Conservation (phyloP, 306 rosid species). For the Cajanus cajan region DNA sequence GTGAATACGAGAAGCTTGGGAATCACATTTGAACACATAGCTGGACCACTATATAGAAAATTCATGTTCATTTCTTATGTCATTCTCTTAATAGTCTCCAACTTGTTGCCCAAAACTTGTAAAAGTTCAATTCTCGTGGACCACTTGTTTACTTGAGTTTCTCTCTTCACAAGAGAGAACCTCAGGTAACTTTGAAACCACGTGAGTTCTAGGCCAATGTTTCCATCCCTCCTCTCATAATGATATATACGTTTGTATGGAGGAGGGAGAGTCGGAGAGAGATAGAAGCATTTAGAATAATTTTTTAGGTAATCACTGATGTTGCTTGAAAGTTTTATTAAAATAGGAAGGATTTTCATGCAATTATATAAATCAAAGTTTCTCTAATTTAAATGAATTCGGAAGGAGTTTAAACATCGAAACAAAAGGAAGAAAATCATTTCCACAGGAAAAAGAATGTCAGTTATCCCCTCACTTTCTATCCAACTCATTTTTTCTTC, state of each 20-base stretch:
- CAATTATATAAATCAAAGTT: neutral
- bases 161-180: conserved; percentile 4
- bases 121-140: neutral
- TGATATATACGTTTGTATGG: neutral
- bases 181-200: neutral
- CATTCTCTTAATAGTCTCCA: neutral
- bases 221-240: neutral
- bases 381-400: neutral
- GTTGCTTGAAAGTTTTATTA: neutral
- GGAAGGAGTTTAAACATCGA: neutral
- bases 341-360: neutral
- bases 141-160: conserved; percentile 9
- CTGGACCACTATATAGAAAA: conserved; percentile 16
- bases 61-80: conserved; percentile 1
- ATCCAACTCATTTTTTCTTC: neutral
- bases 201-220: neutral
- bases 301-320: neutral
- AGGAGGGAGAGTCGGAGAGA: neutral
- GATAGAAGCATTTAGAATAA: neutral
- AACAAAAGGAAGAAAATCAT: neutral
- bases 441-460: neutral
- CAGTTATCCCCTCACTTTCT: neutral
- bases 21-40: neutral
- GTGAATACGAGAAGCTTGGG: neutral
- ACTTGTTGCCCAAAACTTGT: neutral